A percentile compares a stretch with the other conserved stretches of the same genome.
These are phyloP conservation scores for Polytolypa hystricis DNA, from an alignment of 2,329 filamentous ascomycete species.

Conservation along the genomic window DNA sequence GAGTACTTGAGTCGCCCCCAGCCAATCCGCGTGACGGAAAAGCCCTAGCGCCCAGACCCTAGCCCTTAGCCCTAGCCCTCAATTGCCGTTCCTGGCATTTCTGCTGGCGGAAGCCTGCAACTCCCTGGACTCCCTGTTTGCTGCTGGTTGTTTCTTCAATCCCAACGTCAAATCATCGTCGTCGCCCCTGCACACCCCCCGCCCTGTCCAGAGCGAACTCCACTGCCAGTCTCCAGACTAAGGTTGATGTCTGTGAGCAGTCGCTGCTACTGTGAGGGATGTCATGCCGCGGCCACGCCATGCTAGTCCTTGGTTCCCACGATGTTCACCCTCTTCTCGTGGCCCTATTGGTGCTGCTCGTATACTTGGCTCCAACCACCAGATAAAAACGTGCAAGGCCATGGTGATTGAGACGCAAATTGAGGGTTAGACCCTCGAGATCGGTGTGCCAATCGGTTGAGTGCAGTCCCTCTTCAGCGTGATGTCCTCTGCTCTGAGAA, in stretches of 20 bases:
- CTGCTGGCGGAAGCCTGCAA: neutral
- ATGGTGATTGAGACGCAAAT: neutral
- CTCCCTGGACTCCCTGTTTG: neutral
- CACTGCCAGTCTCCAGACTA: no score
- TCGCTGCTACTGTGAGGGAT: neutral
- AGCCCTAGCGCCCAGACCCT: constrained; percentile 5
- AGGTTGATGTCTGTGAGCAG: neutral
- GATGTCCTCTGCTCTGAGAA: neutral
- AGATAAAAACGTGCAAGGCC: neutral
- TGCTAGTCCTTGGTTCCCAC: neutral
- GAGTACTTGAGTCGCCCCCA: constrained; percentile 11
- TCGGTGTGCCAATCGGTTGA: constrained; percentile 1
- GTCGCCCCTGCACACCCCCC: neutral
- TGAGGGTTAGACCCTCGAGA: neutral
- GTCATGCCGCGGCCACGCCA: neutral
- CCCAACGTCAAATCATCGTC: neutral
- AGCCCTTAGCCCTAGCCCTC: constrained; percentile 2
- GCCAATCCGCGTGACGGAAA: constrained; percentile 6
- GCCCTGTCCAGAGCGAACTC: no score
- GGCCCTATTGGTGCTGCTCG: neutral
- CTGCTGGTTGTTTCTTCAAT: neutral
- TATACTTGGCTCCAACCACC: neutral
- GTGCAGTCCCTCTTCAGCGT: neutral
- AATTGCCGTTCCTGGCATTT: neutral
- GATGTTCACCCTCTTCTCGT: neutral